phyloP scores from a whole-genome alignment of 2,329 filamentous ascomycete genomes.

The Xylaria sp. region DNA sequence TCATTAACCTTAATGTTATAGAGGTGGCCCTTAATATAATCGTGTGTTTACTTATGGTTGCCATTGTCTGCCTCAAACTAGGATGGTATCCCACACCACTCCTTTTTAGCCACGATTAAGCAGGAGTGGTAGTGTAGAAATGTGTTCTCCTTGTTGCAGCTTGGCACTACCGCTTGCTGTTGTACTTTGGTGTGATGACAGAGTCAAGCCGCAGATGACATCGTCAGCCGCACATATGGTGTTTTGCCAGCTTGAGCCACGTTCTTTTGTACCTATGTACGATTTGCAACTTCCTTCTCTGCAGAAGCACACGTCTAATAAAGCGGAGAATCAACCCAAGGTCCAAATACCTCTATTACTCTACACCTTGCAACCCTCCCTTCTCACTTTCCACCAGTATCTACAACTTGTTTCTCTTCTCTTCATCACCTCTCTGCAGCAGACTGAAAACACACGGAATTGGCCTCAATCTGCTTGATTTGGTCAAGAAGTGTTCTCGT shows the following conservation, averaged over 20 bases:
- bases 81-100: background rate
- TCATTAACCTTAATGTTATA: background rate
- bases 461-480: background rate
- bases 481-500: background rate
- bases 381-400: background rate
- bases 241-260: background rate
- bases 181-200: slow-evolving; percentile 20
- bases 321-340: slow-evolving; percentile 1
- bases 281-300: slow-evolving; percentile 9
- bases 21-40: background rate
- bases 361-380: background rate
- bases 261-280: slow-evolving; percentile 29
- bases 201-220: slow-evolving; percentile 21
- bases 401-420: background rate
- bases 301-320: background rate
- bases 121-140: background rate
- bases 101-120: background rate
- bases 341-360: background rate
- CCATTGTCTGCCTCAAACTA: background rate
- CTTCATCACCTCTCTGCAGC: background rate
- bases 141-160: background rate
- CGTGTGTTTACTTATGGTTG: background rate
- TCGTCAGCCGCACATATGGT: slow-evolving; percentile 10
- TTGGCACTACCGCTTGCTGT: slow-evolving; percentile 9
- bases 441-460: background rate